Percentiles rank a stretch among this genome's conserved stretches.
Conservation (phyloP, 2,329 filamentous ascomycete genomes). For the Endoconidiophora polonica region DNA sequence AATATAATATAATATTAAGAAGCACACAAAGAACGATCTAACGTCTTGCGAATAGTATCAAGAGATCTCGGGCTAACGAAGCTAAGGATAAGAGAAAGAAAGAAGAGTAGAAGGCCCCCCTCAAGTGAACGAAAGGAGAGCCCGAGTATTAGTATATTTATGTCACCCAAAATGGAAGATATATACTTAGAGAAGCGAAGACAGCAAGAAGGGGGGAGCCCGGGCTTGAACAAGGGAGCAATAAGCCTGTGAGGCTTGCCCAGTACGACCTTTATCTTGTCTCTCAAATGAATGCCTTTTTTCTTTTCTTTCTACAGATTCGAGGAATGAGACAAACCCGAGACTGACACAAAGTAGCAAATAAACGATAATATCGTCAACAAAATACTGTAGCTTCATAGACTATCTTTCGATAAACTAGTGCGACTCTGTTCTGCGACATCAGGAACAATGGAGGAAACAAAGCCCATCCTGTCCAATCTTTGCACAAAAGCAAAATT, state of each 20-base stretch:
- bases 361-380: neutral
- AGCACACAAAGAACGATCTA: neutral
- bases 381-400: neutral
- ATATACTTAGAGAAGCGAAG: neutral
- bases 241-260: neutral
- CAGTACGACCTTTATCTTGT: neutral
- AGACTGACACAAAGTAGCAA: neutral
- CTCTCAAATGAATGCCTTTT: neutral
- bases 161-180: neutral
- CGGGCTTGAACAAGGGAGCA: neutral
- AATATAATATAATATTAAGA: neutral
- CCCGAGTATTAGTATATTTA: neutral
- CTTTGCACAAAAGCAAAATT: neutral
- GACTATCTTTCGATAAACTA: neutral
- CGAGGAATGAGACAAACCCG: neutral
- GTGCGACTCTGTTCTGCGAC: neutral
- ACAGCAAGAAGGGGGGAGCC: neutral
- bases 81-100: neutral
- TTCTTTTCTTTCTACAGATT: neutral
- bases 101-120: neutral
- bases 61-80: neutral
- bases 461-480: too few relatives aligned
- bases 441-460: too few relatives aligned
- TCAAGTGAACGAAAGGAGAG: neutral
- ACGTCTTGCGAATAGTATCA: neutral